A percentile compares a stretch with the other conserved stretches of the same genome.
phyloP scores from a whole-genome alignment of 768 basidiomycete species.

The Panaeolus cyanescens region DNA sequence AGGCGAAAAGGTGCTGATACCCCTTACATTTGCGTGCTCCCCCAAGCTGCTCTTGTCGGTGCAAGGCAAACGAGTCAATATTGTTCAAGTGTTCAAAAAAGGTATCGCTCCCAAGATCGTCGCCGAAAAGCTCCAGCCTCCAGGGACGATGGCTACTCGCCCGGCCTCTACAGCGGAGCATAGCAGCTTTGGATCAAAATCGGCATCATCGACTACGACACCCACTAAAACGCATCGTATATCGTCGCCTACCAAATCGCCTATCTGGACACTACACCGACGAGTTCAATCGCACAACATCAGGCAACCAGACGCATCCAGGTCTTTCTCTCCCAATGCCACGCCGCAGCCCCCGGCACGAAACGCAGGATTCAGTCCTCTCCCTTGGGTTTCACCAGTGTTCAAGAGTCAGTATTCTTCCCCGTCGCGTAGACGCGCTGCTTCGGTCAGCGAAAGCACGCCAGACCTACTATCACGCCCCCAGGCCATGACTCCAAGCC shows the following conservation, averaged over 20 bases:
- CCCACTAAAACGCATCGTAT: neutral
- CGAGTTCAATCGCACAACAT: constrained; percentile 21
- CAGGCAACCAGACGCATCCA: constrained; percentile 5
- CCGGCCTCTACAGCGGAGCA: constrained; percentile 12
- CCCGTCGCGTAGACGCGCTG: constrained; percentile 1
- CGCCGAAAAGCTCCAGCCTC: constrained; percentile 59
- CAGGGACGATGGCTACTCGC: constrained; percentile 7
- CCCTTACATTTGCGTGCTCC: constrained; percentile 75
- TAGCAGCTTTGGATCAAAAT: neutral
- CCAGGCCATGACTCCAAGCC: too few relatives aligned
- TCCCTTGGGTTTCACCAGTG: neutral
- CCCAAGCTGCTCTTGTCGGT: constrained; percentile 63
- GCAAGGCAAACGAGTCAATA: constrained; percentile 65
- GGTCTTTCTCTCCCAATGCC: neutral
- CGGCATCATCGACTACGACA: neutral
- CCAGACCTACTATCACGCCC: neutral
- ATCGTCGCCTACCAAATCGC: neutral
- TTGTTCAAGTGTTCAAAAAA: constrained; percentile 77
- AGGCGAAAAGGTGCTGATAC: constrained; percentile 75
- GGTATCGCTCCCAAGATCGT: constrained; percentile 63
- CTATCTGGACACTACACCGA: constrained; percentile 17
- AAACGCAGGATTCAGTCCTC: neutral
- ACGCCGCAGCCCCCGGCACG: neutral
- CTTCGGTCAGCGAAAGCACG: neutral
- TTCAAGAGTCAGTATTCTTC: neutral